Evolutionary conservation across 768 basidiomycete genomes (phyloP).

Genomic region (Punctularia strigosozonata): DNA sequence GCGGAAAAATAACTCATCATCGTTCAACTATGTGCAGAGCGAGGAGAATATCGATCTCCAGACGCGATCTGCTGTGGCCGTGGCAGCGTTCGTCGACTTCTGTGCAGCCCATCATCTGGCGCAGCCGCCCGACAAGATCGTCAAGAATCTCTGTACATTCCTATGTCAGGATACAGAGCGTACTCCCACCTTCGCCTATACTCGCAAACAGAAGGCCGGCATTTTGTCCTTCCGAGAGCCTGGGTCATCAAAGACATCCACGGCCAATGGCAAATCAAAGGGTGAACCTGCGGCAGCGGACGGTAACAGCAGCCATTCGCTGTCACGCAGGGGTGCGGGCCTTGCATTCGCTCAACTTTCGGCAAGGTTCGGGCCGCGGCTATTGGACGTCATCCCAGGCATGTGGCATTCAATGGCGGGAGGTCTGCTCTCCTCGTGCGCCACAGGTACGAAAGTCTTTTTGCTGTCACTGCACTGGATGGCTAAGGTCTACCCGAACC

Average conservation of each 20-base stretch:
- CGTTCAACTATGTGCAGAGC: conserved; percentile 42
- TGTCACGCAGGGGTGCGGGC: conserved; percentile 79
- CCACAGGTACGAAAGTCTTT: conserved; percentile 37
- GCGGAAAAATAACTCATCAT: too few species aligned
- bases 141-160: conserved; percentile 95
- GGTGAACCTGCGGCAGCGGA: conserved; percentile 32
- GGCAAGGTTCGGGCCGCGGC: conserved; percentile 52
- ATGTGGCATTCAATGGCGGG: conserved; percentile 93
- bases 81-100: conserved; percentile 82
- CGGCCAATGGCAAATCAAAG: conserved; percentile 26
- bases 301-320: conserved; percentile 48
- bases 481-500: conserved; percentile 2
- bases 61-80: conserved; percentile 73
- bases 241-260: conserved; percentile 21
- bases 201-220: conserved; percentile 49
- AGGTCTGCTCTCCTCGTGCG: conserved; percentile 58
- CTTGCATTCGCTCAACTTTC: conserved; percentile 77
- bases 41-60: conserved; percentile 89
- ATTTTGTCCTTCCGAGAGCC: conserved; percentile 78
- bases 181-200: conserved; percentile 79
- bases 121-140: conserved; percentile 91
- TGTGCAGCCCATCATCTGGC: conserved; percentile 60
- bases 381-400: conserved; percentile 77
- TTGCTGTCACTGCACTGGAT: not conserved
- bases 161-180: conserved; percentile 84